Conservation (phyloP, 2,329 filamentous ascomycete genomes). For the Fusarium sp. region DNA sequence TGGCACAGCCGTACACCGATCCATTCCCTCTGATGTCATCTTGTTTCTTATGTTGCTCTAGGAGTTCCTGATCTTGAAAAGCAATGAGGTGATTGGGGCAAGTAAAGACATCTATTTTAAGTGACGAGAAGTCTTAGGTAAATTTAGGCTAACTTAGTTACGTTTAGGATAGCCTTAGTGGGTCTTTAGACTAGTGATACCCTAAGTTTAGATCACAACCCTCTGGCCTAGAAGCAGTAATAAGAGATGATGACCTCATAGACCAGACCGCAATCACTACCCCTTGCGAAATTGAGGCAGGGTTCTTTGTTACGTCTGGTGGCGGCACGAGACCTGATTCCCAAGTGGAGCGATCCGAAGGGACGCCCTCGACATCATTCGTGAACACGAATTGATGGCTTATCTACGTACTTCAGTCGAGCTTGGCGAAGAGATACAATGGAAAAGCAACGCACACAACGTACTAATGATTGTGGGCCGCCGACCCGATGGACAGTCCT, state of each 20-base stretch:
- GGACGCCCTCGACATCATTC: not conserved
- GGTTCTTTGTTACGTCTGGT: not conserved
- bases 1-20: too few species aligned
- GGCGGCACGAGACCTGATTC: not conserved
- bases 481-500: not conserved
- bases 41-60: not conserved
- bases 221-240: not conserved
- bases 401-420: not conserved
- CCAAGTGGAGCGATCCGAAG: accelerated
- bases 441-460: too few species aligned
- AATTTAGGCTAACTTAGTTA: not conserved
- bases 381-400: not conserved
- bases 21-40: too few species aligned
- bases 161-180: not conserved
- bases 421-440: accelerated
- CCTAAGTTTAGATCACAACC: not conserved
- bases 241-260: not conserved
- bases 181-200: not conserved
- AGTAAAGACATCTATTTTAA: not conserved
- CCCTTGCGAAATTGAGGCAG: accelerated
- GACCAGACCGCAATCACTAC: too few species aligned
- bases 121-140: not conserved
- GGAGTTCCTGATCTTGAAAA: not conserved
- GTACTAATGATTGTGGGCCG: not conserved
- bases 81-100: too few species aligned